Evolutionary conservation across 1,284 basidiomycete genomes (phyloP).

Genomic region (Ganoderma lucidum): DNA sequence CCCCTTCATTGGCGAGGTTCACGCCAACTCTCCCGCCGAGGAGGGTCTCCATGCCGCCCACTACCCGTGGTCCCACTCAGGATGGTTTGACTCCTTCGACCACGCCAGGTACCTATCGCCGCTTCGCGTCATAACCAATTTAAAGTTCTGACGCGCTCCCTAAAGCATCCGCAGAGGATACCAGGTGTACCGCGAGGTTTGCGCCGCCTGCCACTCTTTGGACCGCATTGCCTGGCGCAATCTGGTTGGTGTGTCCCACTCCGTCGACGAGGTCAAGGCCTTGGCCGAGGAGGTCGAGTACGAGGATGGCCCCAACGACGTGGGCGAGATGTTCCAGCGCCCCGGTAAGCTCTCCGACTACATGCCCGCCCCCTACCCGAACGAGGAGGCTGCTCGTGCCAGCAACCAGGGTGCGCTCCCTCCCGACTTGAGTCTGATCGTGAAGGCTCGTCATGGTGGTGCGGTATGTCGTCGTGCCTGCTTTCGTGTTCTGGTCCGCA

Average conservation of each 20-base stretch:
- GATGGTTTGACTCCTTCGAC: conserved; percentile 92
- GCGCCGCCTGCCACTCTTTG: conserved; percentile 98
- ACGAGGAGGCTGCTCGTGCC: conserved; percentile 97
- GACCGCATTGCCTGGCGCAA: conserved; percentile 99
- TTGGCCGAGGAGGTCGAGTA: conserved; percentile 99
- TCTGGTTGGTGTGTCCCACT: conserved; percentile 97
- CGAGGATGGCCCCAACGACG: conserved; percentile 93
- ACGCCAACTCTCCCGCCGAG: conserved; percentile 91
- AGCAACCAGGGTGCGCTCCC: conserved; percentile 95
- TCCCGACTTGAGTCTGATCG: conserved; percentile 96
- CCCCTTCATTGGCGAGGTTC: conserved; percentile 88
- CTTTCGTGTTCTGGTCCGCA: not conserved
- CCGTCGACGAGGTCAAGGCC: conserved; percentile 88
- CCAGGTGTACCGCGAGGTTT: conserved; percentile 99
- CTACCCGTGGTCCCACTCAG: conserved; percentile 94
- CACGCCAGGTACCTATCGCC: conserved; percentile 79
- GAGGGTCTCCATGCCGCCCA: conserved; percentile 92
- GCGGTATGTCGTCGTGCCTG: conserved; percentile 64
- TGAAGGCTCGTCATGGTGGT: conserved; percentile 98
- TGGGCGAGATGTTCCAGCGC: conserved; percentile 98
- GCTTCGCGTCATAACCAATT: conserved; percentile 18
- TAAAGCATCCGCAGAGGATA: conserved; percentile 95
- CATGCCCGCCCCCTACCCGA: conserved; percentile 95
- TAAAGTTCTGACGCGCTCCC: conserved; percentile 21
- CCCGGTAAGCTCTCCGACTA: conserved; percentile 98